Conservation (phyloP, 2,329 filamentous ascomycete genomes). For the Colletotrichum acutatum region DNA sequence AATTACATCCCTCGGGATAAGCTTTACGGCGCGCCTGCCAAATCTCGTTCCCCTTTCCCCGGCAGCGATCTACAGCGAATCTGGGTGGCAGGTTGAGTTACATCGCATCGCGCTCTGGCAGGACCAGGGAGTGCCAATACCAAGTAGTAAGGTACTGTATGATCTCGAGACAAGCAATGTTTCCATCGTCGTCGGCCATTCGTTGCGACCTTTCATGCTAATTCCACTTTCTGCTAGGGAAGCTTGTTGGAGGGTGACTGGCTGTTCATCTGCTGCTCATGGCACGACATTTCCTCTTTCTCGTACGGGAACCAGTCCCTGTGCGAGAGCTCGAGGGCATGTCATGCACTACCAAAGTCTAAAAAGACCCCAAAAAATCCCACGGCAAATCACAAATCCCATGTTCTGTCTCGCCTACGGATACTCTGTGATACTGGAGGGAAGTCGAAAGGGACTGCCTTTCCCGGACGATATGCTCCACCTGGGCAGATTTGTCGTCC, state of each 20-base stretch:
- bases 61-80: constrained; percentile 14
- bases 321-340: constrained; percentile 5
- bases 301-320: constrained; percentile 1
- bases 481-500: background rate
- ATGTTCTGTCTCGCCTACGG: constrained; percentile 2
- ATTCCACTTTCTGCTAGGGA: background rate
- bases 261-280: background rate
- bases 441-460: background rate
- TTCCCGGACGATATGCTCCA: constrained; percentile 16
- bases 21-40: constrained; percentile 19
- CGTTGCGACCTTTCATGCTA: background rate
- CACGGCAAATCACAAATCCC: constrained; percentile 24
- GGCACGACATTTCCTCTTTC: background rate
- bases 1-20: constrained; percentile 1
- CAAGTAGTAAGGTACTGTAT: no score
- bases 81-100: background rate
- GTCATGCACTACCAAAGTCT: constrained; percentile 23
- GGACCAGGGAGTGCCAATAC: background rate
- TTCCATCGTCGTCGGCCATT: background rate
- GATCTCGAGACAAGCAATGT: background rate
- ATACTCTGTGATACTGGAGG: background rate
- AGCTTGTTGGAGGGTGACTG: background rate
- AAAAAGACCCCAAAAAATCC: background rate
- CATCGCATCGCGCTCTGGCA: background rate
- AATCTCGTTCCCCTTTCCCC: background rate